phyloP scores from a whole-genome alignment of 1,284 basidiomycete genomes.

The Trichosporon faecale region DNA sequence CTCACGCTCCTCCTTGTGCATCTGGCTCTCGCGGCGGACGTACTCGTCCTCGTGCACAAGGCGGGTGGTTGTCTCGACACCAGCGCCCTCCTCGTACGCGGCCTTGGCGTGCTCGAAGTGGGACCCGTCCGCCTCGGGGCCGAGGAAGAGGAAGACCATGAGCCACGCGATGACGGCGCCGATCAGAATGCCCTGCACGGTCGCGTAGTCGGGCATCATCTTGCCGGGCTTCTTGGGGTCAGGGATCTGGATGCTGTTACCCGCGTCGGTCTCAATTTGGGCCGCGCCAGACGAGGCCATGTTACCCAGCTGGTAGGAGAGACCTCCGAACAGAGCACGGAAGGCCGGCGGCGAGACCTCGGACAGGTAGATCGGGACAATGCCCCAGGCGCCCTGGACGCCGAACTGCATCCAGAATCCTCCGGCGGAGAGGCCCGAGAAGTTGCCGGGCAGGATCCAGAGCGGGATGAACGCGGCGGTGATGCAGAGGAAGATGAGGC shows the following conservation, averaged over 20 bases:
- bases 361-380: conserved; percentile 60
- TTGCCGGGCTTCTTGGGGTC: conserved; percentile 40
- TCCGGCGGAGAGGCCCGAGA: conserved; percentile 44
- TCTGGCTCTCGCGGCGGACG: neutral
- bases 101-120: conserved; percentile 79
- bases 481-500: conserved; percentile 57
- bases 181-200: conserved; percentile 80
- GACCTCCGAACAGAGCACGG: conserved; percentile 86
- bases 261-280: conserved; percentile 81
- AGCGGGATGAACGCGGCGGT: conserved; percentile 57
- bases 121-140: conserved; percentile 62
- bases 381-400: conserved; percentile 65
- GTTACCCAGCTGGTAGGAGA: conserved; percentile 70
- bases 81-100: conserved; percentile 72
- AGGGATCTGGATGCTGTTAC: conserved; percentile 38
- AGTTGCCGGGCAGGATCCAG: conserved; percentile 71
- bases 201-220: conserved; percentile 74
- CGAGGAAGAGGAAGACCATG: conserved; percentile 53
- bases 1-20: neutral
- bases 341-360: conserved; percentile 83
- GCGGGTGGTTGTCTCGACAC: conserved; percentile 23
- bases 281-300: conserved; percentile 85
- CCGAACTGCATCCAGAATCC: conserved; percentile 70
- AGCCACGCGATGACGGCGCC: conserved; percentile 56
- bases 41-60: conserved; percentile 3